phyloP scores from a whole-genome alignment of 2,329 filamentous ascomycete species.

The Fusarium burgessii region DNA sequence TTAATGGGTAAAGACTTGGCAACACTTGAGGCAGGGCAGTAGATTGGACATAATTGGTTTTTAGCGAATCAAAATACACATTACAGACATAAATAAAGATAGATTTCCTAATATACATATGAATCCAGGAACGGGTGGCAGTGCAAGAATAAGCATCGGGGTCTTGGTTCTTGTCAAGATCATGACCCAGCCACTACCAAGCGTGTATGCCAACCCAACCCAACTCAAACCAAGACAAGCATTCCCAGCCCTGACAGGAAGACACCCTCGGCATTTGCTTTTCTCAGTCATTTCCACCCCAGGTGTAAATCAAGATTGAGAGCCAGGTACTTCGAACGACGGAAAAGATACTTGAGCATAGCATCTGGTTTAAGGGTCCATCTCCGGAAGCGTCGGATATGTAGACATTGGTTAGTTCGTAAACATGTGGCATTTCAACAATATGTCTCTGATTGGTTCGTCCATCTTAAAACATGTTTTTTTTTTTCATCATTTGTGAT shows the following conservation, averaged over 20 bases:
- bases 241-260: slow-evolving; percentile 10
- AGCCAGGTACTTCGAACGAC: slow-evolving; percentile 23
- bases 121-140: slow-evolving; percentile 9
- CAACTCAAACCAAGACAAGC: slow-evolving; percentile 11
- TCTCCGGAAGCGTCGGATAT: slow-evolving; percentile 34
- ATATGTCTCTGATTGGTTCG: neutral
- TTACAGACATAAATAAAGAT: slow-evolving; percentile 24
- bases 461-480: neutral
- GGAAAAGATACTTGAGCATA: slow-evolving; percentile 30
- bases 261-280: slow-evolving; percentile 11
- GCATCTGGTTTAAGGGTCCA: neutral
- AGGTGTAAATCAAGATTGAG: slow-evolving; percentile 16
- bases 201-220: neutral
- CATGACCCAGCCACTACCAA: neutral
- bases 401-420: slow-evolving; percentile 18
- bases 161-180: neutral
- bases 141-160: slow-evolving; percentile 5
- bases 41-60: slow-evolving; percentile 9
- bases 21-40: neutral
- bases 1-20: slow-evolving; percentile 18
- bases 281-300: slow-evolving; percentile 7
- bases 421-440: slow-evolving; percentile 20
- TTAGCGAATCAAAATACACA: slow-evolving; percentile 13
- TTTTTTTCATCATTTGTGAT: slow-evolving; percentile 11
- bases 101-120: neutral